Conservation (phyloP, 2,329 filamentous ascomycete genomes). For the Zymoseptoria ardabiliae region DNA sequence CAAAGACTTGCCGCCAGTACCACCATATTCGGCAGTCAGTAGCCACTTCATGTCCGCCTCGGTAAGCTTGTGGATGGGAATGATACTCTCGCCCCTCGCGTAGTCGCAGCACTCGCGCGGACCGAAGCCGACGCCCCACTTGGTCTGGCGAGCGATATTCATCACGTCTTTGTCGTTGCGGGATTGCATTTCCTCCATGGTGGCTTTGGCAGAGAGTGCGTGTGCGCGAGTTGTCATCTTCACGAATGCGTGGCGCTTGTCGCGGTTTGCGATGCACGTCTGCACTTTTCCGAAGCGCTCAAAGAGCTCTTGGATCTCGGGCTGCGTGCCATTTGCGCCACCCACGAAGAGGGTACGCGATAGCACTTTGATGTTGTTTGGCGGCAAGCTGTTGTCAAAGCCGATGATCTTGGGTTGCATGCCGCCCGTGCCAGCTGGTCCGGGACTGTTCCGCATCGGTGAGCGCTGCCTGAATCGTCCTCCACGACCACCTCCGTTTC, state of each 20-base stretch:
- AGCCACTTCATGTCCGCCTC: conserved; percentile 98
- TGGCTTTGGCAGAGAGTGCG: conserved; percentile 74
- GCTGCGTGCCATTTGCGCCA: conserved; percentile 73
- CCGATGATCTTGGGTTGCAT: conserved; percentile 68
- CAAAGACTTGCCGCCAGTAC: conserved; percentile 76
- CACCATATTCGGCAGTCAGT: conserved; percentile 84
- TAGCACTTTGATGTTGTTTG: conserved; percentile 79
- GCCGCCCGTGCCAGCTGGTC: conserved; percentile 38
- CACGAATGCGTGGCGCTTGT: conserved; percentile 97
- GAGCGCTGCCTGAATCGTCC: conserved; percentile 82
- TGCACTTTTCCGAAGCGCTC: conserved; percentile 78
- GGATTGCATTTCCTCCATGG: conserved; percentile 88
- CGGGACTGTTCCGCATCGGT: conserved; percentile 58
- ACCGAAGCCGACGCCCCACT: conserved; percentile 96
- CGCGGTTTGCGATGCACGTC: conserved; percentile 95
- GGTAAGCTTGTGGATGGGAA: conserved; percentile 85
- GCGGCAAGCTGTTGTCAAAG: conserved; percentile 65
- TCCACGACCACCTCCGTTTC: conserved; percentile 44
- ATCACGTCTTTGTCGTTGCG: conserved; percentile 65
- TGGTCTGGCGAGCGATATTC: conserved; percentile 62
- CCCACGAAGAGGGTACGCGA: conserved; percentile 95
- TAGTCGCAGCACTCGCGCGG: conserved; percentile 97
- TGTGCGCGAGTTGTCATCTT: conserved; percentile 93
- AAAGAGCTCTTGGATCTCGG: conserved; percentile 75
- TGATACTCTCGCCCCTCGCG: conserved; percentile 80